These are phyloP conservation scores for Phtheirospermum japonicum DNA, from an alignment of 257 asterid genomes.

Conservation along the genomic window DNA sequence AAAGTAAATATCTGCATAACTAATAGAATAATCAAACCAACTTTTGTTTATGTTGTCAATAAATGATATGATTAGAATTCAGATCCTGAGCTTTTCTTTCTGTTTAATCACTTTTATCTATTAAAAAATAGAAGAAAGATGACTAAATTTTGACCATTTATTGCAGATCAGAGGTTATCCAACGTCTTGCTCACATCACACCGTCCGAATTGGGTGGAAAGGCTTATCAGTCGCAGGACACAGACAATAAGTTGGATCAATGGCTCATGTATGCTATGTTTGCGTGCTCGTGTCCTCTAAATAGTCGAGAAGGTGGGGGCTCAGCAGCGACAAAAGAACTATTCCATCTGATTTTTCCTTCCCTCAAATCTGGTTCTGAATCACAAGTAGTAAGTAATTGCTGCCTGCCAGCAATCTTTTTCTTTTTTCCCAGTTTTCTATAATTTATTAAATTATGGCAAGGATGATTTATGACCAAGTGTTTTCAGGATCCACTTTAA, in stretches of 20 bases:
- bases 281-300: constrained; percentile 91
- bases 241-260: constrained; percentile 94
- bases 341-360: constrained; percentile 91
- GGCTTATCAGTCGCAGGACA: constrained; percentile 90
- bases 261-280: constrained; percentile 99
- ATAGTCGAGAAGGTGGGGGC: constrained; percentile 83
- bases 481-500: constrained; percentile 16
- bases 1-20: constrained; percentile 46
- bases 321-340: constrained; percentile 86
- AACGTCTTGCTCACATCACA: constrained; percentile 90
- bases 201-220: constrained; percentile 96
- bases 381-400: constrained; percentile 70
- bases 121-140: constrained; percentile 16
- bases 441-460: too few species aligned
- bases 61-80: constrained; percentile 2
- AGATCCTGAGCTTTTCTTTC: constrained; percentile 23
- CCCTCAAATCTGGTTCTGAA: constrained; percentile 95
- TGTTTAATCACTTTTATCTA: constrained; percentile 18
- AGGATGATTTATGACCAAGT: constrained; percentile 24
- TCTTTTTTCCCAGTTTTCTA: constrained; percentile 11
- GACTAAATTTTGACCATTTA: constrained; percentile 14
- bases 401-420: constrained; percentile 27
- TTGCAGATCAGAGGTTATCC: constrained; percentile 90
- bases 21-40: constrained; percentile 7
- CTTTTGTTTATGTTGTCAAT: constrained; percentile 7